Conservation (phyloP, 257 asterid species). For the Mitragyna speciosa region DNA sequence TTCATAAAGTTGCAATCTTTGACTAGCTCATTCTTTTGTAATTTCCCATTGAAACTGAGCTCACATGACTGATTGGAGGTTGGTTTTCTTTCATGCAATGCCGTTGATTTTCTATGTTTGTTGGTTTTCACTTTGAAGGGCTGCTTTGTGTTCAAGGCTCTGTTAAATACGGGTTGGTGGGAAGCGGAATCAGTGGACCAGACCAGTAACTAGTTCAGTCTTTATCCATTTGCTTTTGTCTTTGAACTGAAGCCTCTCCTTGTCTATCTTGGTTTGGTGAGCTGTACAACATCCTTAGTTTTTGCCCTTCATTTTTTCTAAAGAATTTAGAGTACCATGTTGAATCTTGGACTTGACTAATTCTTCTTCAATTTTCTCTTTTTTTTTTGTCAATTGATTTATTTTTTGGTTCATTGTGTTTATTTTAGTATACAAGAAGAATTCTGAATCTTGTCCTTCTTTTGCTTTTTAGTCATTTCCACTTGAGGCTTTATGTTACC, state of each 20-base stretch:
- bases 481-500: background rate
- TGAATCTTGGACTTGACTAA: constrained; percentile 11
- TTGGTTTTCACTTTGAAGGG: constrained; percentile 7
- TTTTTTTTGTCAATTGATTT: constrained; percentile 5
- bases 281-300: constrained; percentile 29
- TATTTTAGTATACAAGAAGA: background rate
- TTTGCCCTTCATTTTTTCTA: constrained; percentile 14
- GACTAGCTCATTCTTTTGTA: background rate
- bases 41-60: constrained; percentile 1
- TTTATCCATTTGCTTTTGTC: constrained; percentile 28
- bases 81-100: constrained; percentile 16
- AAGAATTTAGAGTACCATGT: constrained; percentile 5
- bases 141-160: constrained; percentile 25
- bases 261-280: constrained; percentile 27
- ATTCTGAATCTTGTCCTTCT: background rate
- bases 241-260: constrained; percentile 37
- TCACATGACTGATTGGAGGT: constrained; percentile 3
- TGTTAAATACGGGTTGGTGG: constrained; percentile 30
- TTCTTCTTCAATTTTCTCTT: background rate
- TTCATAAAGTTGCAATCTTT: constrained; percentile 21
- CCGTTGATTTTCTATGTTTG: background rate
- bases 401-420: background rate
- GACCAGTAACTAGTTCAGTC: constrained; percentile 28
- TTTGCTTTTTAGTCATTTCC: background rate
- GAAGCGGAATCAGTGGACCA: constrained; percentile 31